Percentiles rank a stretch among this genome's conserved stretches.
phyloP scores from a whole-genome alignment of 2,329 filamentous ascomycete species.

The Orbilia oligospora region DNA sequence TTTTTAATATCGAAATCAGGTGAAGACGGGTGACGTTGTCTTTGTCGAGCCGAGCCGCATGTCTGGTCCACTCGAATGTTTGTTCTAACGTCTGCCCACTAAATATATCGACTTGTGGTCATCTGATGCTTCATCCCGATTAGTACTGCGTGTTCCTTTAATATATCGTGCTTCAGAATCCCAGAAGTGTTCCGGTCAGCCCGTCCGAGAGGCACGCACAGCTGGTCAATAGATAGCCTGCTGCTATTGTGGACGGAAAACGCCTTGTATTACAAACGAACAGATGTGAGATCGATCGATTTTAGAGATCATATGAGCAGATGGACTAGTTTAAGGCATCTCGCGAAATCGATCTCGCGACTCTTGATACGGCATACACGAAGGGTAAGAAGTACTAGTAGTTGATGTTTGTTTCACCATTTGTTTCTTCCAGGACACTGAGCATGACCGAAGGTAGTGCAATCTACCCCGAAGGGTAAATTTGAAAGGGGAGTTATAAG shows the following conservation, averaged over 20 bases:
- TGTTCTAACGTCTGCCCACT: constrained; percentile 42
- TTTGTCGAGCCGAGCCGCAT: constrained; percentile 56
- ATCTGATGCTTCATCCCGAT: constrained; percentile 40
- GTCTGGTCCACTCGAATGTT: constrained; percentile 47
- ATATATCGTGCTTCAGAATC: constrained; percentile 11
- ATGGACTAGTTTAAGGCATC: constrained; percentile 11
- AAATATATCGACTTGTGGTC: constrained; percentile 34
- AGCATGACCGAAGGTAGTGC: constrained; percentile 1
- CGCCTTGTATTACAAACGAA: constrained; percentile 13
- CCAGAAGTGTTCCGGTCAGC: constrained; percentile 10
- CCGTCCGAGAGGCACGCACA: neutral
- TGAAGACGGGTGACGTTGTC: constrained; percentile 52
- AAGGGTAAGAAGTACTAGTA: constrained; percentile 10
- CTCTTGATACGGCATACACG: constrained; percentile 11
- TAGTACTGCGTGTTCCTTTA: constrained; percentile 8
- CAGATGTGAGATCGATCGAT: constrained; percentile 3
- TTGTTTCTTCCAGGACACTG: constrained; percentile 46
- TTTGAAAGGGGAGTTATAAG: constrained; percentile 17
- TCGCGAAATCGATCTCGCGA: constrained; percentile 10
- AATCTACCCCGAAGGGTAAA: constrained; percentile 36
- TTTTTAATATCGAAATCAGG: constrained; percentile 43
- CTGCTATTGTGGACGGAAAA: constrained; percentile 14
- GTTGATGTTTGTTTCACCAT: constrained; percentile 45
- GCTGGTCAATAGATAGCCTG: neutral
- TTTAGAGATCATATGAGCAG: constrained; percentile 16